phyloP scores from a whole-genome alignment of 1,284 basidiomycete genomes.

The Pseudozyma tsukubaensis region DNA sequence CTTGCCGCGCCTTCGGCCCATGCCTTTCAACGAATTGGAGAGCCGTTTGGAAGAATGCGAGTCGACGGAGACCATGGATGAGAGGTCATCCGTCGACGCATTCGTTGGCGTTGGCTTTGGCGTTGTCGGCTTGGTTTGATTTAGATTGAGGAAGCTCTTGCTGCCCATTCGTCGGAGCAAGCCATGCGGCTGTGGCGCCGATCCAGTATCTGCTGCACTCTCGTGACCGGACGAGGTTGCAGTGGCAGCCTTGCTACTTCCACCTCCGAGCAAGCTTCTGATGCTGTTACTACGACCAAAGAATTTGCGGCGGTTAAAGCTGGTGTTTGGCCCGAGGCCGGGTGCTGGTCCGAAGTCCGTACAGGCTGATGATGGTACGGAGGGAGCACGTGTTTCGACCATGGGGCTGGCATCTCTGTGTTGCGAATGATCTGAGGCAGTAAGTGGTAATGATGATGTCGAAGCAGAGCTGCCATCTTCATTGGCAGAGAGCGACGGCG shows the following conservation, averaged over 20 bases:
- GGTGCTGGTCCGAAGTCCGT: neutral
- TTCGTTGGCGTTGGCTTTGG: constrained; percentile 3
- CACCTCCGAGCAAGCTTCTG: constrained; percentile 27
- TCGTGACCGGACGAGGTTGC: too few relatives aligned
- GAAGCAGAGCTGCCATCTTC: constrained; percentile 4
- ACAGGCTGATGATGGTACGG: neutral
- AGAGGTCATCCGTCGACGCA: constrained; percentile 31
- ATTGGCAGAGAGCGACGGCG: neutral
- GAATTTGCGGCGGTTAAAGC: constrained; percentile 46
- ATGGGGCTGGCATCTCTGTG: neutral
- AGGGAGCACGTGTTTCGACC: neutral
- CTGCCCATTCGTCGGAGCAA: constrained; percentile 48
- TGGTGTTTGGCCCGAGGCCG: constrained; percentile 1
- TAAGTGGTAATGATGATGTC: neutral
- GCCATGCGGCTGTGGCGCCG: constrained; percentile 19
- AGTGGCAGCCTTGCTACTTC: neutral
- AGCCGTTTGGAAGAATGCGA: constrained; percentile 34
- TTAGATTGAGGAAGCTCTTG: constrained; percentile 41
- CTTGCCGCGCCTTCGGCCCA: constrained; percentile 23
- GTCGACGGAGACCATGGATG: constrained; percentile 19
- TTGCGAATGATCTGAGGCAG: constrained; percentile 1
- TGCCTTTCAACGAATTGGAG: constrained; percentile 39
- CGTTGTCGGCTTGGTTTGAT: constrained; percentile 18
- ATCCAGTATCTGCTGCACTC: too few relatives aligned
- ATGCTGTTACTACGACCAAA: constrained; percentile 52